Conservation (phyloP, 208 protist species). For the Leishmania guyanensis region DNA sequence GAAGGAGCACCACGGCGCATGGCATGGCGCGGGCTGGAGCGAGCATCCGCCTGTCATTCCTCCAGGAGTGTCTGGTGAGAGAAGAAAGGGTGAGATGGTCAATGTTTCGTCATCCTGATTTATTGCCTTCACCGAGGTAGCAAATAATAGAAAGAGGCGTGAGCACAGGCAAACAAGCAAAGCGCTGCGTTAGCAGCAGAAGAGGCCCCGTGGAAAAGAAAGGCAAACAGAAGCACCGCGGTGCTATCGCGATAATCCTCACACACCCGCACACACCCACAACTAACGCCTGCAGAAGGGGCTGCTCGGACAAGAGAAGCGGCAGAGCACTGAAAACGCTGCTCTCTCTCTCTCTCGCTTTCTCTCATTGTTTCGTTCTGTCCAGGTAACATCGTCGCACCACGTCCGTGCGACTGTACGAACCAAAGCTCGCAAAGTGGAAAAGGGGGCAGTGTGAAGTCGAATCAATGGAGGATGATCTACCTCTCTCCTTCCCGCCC, state of each 20-base stretch:
- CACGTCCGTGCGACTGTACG: neutral
- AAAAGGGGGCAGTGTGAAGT: neutral
- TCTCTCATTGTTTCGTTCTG: too few relatives aligned
- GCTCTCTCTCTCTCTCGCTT: neutral
- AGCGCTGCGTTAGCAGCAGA: neutral
- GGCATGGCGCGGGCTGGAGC: neutral
- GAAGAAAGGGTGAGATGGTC: neutral
- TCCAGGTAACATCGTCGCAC: neutral
- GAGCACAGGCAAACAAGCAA: neutral
- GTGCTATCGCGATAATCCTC: too few relatives aligned
- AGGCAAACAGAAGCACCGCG: neutral
- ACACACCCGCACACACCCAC: neutral
- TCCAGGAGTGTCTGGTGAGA: neutral
- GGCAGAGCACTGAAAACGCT: neutral
- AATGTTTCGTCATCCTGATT: neutral
- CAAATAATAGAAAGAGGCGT: neutral
- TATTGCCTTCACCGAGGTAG: neutral
- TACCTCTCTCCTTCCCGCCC: neutral
- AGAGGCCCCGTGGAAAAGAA: neutral
- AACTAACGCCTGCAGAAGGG: neutral
- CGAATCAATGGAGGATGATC: neutral
- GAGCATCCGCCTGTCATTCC: neutral
- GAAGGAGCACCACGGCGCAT: neutral
- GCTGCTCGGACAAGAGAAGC: neutral
- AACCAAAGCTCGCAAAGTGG: neutral